Conservation (phyloP, 208 protist genomes). For the Trypanosoma mega region DNA sequence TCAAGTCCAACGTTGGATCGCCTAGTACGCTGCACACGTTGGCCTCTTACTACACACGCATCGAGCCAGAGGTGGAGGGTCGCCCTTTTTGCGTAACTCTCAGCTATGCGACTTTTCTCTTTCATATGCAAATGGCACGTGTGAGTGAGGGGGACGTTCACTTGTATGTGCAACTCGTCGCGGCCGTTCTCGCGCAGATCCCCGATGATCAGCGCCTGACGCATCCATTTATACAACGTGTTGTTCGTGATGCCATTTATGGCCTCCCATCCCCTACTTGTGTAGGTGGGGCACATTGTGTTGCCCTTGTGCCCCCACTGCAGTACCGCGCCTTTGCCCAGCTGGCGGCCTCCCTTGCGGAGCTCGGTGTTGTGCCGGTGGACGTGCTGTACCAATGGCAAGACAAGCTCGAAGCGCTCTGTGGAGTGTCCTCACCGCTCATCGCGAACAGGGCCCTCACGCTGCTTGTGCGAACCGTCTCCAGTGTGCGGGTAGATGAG, state of each 20-base stretch:
- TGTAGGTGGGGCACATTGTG: slow-evolving; percentile 69
- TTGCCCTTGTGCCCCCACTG: slow-evolving; percentile 75
- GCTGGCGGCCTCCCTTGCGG: slow-evolving; percentile 60
- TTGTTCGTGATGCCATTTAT: slow-evolving; percentile 82
- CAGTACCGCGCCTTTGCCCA: slow-evolving; percentile 83
- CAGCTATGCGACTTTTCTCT: slow-evolving; percentile 88
- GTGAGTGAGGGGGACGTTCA: slow-evolving; percentile 79
- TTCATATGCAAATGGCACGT: slow-evolving; percentile 90
- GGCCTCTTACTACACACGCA: slow-evolving; percentile 84
- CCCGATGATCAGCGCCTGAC: slow-evolving; percentile 48
- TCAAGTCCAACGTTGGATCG: slow-evolving; percentile 66
- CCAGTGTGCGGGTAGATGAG: slow-evolving; percentile 69
- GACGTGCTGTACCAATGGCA: slow-evolving; percentile 87
- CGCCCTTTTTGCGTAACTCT: slow-evolving; percentile 86
- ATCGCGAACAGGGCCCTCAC: slow-evolving; percentile 81
- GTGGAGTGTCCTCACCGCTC: slow-evolving; percentile 63
- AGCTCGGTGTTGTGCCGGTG: slow-evolving; percentile 53
- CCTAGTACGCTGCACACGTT: slow-evolving; percentile 81
- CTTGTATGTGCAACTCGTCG: slow-evolving; percentile 82
- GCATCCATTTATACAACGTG: slow-evolving; percentile 84
- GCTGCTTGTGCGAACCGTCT: slow-evolving; percentile 73
- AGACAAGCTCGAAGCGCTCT: slow-evolving; percentile 69
- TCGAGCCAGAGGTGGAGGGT: slow-evolving; percentile 70
- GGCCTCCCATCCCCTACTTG: slow-evolving; percentile 81
- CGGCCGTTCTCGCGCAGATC: slow-evolving; percentile 64